Evolutionary conservation across 768 basidiomycete genomes (phyloP).

Genomic region (Termitomyces sp.): DNA sequence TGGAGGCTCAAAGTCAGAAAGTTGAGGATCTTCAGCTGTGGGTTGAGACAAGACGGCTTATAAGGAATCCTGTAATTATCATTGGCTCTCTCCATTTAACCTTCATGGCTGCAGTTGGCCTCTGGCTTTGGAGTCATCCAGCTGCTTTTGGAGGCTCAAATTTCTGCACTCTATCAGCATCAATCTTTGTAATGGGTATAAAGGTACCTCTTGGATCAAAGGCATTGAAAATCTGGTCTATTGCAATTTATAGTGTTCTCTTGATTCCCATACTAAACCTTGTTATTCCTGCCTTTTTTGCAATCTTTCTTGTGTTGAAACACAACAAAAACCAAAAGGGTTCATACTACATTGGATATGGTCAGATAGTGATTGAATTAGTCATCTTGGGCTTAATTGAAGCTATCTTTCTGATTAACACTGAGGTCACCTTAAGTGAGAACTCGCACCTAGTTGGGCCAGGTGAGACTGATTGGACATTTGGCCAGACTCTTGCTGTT

Average conservation of each 20-base stretch:
- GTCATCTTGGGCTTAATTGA: background rate
- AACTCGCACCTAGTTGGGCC: background rate
- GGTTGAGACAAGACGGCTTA: background rate
- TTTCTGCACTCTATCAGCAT: background rate
- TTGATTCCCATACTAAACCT: background rate
- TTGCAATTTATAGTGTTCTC: background rate
- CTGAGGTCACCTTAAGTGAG: background rate
- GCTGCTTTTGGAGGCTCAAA: background rate
- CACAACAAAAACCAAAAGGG: background rate
- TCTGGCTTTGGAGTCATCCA: slow-evolving; percentile 4
- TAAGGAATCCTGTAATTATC: background rate
- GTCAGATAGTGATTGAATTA: background rate
- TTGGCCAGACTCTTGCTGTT: slow-evolving; percentile 8
- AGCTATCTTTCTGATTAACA: background rate
- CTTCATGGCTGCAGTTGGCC: slow-evolving; percentile 2
- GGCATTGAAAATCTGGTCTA: background rate
- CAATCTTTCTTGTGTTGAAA: background rate
- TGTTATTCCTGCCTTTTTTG: background rate
- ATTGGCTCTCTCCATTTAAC: background rate
- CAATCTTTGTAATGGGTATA: background rate
- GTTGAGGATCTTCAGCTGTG: background rate
- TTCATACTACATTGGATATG: background rate
- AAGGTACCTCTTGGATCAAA: background rate
- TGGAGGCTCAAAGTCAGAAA: too few relatives aligned
- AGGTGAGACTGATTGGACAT: slow-evolving; percentile 6